Conservation (phyloP, 257 asterid species). For the Nemophila menziesii region DNA sequence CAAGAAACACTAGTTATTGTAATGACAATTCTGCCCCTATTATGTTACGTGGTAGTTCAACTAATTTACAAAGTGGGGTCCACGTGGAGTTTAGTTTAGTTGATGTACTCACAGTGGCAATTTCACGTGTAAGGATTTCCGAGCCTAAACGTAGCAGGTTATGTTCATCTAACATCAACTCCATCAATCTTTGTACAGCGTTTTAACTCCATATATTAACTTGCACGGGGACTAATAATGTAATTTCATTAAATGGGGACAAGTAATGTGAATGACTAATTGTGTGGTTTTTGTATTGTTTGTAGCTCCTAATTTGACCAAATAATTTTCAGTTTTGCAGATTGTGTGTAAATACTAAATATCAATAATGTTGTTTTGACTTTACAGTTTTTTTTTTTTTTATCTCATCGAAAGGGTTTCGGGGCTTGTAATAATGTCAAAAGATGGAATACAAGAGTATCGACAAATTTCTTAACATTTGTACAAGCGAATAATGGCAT, state of each 20-base stretch:
- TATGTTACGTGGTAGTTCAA: conserved; percentile 9
- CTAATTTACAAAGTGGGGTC: conserved; percentile 25
- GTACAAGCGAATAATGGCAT: no score
- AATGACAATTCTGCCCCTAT: conserved; percentile 36
- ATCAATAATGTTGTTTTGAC: not conserved
- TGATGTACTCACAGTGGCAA: conserved; percentile 57
- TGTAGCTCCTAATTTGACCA: not conserved
- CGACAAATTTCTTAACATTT: no score
- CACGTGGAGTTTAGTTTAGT: conserved; percentile 43
- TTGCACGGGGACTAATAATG: conserved; percentile 2
- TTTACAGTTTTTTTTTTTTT: no score
- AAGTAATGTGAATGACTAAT: not conserved
- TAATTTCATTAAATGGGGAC: not conserved
- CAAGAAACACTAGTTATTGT: conserved; percentile 21
- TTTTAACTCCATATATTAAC: conserved; percentile 29
- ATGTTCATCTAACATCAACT: conserved; percentile 58
- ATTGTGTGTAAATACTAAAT: conserved; percentile 1
- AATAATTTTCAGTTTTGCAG: not conserved
- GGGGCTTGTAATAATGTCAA: no score
- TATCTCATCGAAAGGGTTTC: no score
- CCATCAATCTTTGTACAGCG: conserved; percentile 70
- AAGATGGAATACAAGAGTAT: no score
- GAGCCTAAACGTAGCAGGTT: conserved; percentile 72
- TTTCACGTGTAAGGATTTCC: conserved; percentile 57
- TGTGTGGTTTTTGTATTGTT: not conserved